Evolutionary conservation across 2,329 filamentous ascomycete genomes (phyloP), one percentile per base, ranked within the genome.

Genomic region (Fusarium redolens): DNA sequence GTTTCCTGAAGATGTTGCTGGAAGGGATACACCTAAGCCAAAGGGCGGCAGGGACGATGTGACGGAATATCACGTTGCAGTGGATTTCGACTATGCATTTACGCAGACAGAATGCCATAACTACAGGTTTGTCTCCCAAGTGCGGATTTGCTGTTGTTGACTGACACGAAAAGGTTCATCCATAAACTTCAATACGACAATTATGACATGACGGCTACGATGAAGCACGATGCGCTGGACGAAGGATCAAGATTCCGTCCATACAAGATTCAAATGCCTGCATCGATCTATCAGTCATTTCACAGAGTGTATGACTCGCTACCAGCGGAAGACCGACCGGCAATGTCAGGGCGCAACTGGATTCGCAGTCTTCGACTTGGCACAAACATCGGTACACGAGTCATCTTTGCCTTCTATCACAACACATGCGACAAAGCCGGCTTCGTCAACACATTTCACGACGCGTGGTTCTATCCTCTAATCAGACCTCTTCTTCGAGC

Each of bases 81-180:
- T 73, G 15, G 74, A 75, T 31, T 65, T 70, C 14, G 73, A 76
- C 13, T 71, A 66, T 14, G 83, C 86, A 50, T 89, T 87, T 72
- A 87, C 89, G 71, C 72, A 71, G 11, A 81, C 83, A 43, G 86
- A 88, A 72, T 86, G 86, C 12, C 76, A 86, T 4, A 75, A 80
- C 7, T 86, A 89, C 69, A 80, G 78, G 44, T 85, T 88, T 60
- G 81, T 89, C 3, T 13, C 25, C 8, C 3, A 14, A 10, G 6
- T 9, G 3, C 12, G 25, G 47, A 79, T 57, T 18, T 17, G 3
- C 13, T 30, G 14, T 10, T n/a, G 5, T 28, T 5, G 14, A 6
- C 17, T 60, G 5, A 60, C 37, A 7, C 1, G 3, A 14, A 10
- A 3, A 58, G 79, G 31, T 85, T 88, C 60, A 81, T 89, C 45